phyloP scores from a whole-genome alignment of 2,329 filamentous ascomycete genomes.

The Botrytis hyacinthi region DNA sequence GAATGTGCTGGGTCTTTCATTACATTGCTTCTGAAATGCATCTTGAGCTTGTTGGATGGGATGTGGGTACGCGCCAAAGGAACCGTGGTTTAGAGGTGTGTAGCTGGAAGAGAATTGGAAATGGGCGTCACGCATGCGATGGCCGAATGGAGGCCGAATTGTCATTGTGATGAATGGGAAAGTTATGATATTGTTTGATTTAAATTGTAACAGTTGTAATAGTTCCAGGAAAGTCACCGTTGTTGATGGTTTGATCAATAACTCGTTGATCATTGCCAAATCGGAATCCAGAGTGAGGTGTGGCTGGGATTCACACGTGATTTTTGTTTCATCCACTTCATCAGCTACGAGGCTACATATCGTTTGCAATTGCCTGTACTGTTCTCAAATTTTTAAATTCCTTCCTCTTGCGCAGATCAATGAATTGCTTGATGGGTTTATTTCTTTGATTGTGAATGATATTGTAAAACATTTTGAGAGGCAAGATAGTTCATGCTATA shows the following conservation, averaged over 20 bases:
- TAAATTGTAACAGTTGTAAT: background rate
- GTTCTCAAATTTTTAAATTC: background rate
- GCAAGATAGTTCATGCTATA: background rate
- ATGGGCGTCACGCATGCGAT: slow-evolving; percentile 28
- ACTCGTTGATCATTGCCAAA: background rate
- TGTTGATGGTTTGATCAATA: background rate
- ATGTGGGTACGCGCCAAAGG: slow-evolving; percentile 73
- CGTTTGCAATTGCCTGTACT: no score
- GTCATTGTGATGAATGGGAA: background rate
- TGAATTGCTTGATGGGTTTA: background rate
- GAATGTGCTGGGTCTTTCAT: slow-evolving; percentile 71
- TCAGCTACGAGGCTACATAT: background rate
- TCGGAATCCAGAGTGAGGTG: background rate
- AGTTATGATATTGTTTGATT: background rate
- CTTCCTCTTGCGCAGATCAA: background rate
- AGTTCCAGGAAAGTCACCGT: background rate
- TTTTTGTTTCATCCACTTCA: background rate
- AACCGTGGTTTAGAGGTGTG: slow-evolving; percentile 49
- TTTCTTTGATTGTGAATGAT: background rate
- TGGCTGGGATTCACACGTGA: background rate
- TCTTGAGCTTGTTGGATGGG: slow-evolving; percentile 62
- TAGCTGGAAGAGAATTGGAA: slow-evolving; percentile 32
- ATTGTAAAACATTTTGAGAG: background rate
- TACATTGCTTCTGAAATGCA: slow-evolving; percentile 59
- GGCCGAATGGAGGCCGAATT: slow-evolving; percentile 28